These are phyloP conservation scores for Bisporella sp. DNA, from an alignment of 2,329 filamentous ascomycete genomes.

Conservation along the genomic window DNA sequence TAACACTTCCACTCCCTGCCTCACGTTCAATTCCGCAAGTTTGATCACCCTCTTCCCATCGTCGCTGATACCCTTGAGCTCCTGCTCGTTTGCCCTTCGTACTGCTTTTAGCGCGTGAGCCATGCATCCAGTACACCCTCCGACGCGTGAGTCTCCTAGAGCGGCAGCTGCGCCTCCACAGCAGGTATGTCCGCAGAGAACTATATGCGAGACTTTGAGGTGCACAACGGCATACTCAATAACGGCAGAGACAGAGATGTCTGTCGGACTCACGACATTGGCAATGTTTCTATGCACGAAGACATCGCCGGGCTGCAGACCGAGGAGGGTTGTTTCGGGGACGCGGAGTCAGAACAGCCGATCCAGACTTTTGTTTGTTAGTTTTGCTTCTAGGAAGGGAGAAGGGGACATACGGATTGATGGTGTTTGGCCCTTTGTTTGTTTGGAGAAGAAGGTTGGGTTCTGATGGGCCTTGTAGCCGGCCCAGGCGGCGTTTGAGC, in stretches of 20 bases:
- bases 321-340: slow-evolving; percentile 75
- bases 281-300: slow-evolving; percentile 90
- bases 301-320: slow-evolving; percentile 73
- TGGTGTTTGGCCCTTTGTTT: slow-evolving; percentile 61
- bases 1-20: slow-evolving; percentile 58
- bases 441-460: slow-evolving; percentile 62
- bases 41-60: slow-evolving; percentile 47
- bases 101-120: slow-evolving; percentile 42
- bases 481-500: slow-evolving; percentile 66
- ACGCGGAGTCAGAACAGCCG: slow-evolving; percentile 83
- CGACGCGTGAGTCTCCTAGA: slow-evolving; percentile 38
- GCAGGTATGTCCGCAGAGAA: slow-evolving; percentile 61
- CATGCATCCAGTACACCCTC: slow-evolving; percentile 49
- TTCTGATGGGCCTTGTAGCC: slow-evolving; percentile 57
- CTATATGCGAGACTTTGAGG: slow-evolving; percentile 64
- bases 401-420: slow-evolving; percentile 43
- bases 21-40: slow-evolving; percentile 72
- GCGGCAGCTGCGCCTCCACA: slow-evolving; percentile 63
- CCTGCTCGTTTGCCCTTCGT: slow-evolving; percentile 40
- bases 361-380: slow-evolving; percentile 57
- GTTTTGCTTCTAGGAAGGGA: not conserved
- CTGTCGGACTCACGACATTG: slow-evolving; percentile 69
- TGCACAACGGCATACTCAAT: slow-evolving; percentile 73
- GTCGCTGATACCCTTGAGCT: slow-evolving; percentile 49
- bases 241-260: slow-evolving; percentile 68